Evolutionary conservation across 1,284 basidiomycete species (phyloP).

Genomic region (Caloboletus firmus): DNA sequence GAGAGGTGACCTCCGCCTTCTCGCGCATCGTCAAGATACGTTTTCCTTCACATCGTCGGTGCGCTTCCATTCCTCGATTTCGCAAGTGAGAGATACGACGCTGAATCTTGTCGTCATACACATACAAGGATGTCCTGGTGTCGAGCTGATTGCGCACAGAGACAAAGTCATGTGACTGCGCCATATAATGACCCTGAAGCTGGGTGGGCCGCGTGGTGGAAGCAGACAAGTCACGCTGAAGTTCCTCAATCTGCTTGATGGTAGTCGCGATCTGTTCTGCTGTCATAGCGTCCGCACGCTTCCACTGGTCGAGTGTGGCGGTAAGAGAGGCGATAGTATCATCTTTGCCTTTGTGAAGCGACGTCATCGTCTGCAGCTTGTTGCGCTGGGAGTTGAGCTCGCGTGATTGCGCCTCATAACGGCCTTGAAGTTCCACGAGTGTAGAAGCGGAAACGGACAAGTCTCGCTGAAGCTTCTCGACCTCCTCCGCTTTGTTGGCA

Average conservation of each 20-base stretch:
- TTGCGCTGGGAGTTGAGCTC: background rate
- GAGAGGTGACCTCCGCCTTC: background rate
- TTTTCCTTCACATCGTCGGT: background rate
- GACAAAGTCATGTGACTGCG: background rate
- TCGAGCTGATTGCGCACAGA: background rate
- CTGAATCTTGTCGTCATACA: background rate
- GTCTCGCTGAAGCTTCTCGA: background rate
- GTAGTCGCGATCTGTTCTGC: background rate
- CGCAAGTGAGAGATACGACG: no score
- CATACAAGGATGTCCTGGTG: background rate
- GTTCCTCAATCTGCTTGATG: background rate
- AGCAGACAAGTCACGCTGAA: background rate
- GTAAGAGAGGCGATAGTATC: background rate
- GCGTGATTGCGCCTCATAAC: background rate
- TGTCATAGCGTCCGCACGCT: background rate
- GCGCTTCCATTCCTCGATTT: no score
- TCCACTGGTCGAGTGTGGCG: background rate
- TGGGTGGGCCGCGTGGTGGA: background rate
- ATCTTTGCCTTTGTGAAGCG: background rate
- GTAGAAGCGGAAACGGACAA: background rate
- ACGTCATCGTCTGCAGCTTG: background rate
- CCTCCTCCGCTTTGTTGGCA: background rate
- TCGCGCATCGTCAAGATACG: background rate
- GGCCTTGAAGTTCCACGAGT: background rate
- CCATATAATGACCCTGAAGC: background rate